Base-by-base conservation (phyloP, 495 filamentous ascomycete species). In the Talaromyces stipitatus region DNA sequence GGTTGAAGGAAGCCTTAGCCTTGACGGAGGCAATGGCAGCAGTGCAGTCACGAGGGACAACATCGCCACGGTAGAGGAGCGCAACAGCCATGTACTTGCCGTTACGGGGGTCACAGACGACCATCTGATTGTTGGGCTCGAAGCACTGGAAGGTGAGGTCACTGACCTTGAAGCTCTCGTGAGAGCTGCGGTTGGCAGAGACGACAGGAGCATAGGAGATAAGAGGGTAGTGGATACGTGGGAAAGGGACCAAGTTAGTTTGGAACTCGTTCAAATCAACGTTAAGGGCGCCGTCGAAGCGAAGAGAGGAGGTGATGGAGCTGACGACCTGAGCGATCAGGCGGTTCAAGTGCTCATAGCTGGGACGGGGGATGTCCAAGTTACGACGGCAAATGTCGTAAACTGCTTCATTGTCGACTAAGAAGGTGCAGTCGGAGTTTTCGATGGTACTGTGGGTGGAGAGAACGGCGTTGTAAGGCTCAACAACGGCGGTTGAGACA, bases 61-160 rank as follows among this genome's bases (percentile, higher is more conserved):
- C 89, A 63, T 95, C 90, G 62, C 90, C 90, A 66, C 90, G 89
- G 78, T 95, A 95, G 62, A 95, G 78, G 32, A 95, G 80, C 60
- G 89, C 89, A 27, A 92, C 89, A 50, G 90, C 90, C 90, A 95
- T 95, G 80, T 94, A 95, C 76, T 95, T 95, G 68, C 90, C 90
- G 55, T 92, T 90, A 63, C 88, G 86, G 55, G 90, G 90, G 64
- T 95, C 89, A 68, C 90, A 95, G 66, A 92, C 89, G 23, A 95
- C 90, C 90, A 95, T 95, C 78, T 95, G 90, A 79, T 95, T 95
- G 80, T 91, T 89, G 52, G 90, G 90, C 76, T 95, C 90, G 68
- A 92, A 92, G 73, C 90, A 92, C 70, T 92, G 88, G 77, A 90
- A 86, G 62, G 90, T 95, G 59, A 95, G 74, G 60, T 95, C 90